Percentiles rank a stretch among this genome's conserved stretches.
These are phyloP conservation scores for Myriosclerotinia curreyana DNA, from an alignment of 2,329 filamentous ascomycete species.

Conservation along the genomic window DNA sequence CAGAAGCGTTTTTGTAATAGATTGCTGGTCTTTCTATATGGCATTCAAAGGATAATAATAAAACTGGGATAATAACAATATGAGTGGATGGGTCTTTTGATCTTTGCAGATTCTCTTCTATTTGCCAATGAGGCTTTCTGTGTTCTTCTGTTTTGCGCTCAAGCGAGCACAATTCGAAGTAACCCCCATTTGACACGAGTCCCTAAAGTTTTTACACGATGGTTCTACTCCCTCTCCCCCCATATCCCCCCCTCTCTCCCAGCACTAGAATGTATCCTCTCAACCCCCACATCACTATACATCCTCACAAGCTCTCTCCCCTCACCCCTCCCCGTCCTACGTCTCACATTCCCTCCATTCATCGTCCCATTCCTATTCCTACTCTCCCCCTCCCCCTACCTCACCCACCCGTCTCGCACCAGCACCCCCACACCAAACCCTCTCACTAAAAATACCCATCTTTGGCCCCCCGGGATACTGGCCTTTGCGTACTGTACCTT, in stretches of 20 bases:
- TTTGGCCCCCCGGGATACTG: constrained; percentile 53
- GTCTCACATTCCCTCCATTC: constrained; percentile 4
- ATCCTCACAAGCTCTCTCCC: constrained; percentile 10
- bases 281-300: not conserved
- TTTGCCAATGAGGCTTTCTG: not conserved
- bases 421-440: constrained; percentile 62
- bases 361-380: constrained; percentile 9
- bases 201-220: not conserved
- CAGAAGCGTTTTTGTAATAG: not conserved
- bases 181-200: not conserved
- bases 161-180: not conserved
- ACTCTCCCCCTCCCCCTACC: constrained; percentile 26
- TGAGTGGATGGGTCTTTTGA: not conserved
- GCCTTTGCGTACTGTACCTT: constrained; percentile 53
- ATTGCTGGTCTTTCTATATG: not conserved
- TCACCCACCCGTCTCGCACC: constrained; percentile 28
- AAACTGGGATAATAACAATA: not conserved
- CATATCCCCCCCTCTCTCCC: not conserved
- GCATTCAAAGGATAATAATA: not conserved
- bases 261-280: not conserved
- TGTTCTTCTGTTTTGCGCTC: not conserved
- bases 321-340: not conserved
- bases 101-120: too few relatives aligned
- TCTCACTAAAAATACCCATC: constrained; percentile 68
- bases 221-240: not conserved